A percentile compares a stretch with the other conserved stretches of the same genome.
These are phyloP conservation scores for Monosporascus sp. DNA, from an alignment of 2,329 filamentous ascomycete species.

Conservation along the genomic window DNA sequence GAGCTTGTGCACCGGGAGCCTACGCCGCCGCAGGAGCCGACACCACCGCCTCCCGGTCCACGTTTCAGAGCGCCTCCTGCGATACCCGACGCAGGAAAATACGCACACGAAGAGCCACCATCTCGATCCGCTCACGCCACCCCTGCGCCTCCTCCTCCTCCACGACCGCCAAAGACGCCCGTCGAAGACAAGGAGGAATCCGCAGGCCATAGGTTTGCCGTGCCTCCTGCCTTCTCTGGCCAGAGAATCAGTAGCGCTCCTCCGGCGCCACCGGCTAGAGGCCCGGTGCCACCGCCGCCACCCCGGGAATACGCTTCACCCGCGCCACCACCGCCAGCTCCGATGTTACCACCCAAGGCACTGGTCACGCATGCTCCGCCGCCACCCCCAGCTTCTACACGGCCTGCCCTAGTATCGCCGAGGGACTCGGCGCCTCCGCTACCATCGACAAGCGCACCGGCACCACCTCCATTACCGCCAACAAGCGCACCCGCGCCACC, in stretches of 20 bases:
- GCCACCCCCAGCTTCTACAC: slow-evolving; percentile 21
- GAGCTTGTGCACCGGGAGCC: slow-evolving; percentile 40
- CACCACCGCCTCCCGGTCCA: slow-evolving; percentile 62
- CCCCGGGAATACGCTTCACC: slow-evolving; percentile 42
- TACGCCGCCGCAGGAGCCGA: slow-evolving; percentile 64
- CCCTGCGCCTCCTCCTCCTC: slow-evolving; percentile 62
- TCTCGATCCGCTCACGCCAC: slow-evolving; percentile 37
- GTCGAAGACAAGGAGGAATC: slow-evolving; percentile 59
- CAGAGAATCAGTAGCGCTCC: slow-evolving; percentile 55
- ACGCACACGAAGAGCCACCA: slow-evolving; percentile 53
- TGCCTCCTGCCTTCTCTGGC: slow-evolving; percentile 74
- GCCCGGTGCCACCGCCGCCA: slow-evolving; percentile 66
- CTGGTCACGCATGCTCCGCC: slow-evolving; percentile 26
- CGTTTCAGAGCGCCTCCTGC: slow-evolving; percentile 84
- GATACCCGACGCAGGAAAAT: slow-evolving; percentile 84
- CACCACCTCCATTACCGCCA: slow-evolving; percentile 24
- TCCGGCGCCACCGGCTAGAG: slow-evolving; percentile 70
- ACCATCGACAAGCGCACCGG: slow-evolving; percentile 28
- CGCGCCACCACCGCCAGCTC: slow-evolving; percentile 24
- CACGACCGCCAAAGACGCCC: slow-evolving; percentile 64
- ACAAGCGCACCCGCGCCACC: slow-evolving; percentile 44
- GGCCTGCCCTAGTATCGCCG: slow-evolving; percentile 64
- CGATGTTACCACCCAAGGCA: slow-evolving; percentile 36
- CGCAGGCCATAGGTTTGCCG: slow-evolving; percentile 56
- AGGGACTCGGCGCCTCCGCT: slow-evolving; percentile 34